These are phyloP conservation scores for Lipomyces sp. DNA, from an alignment of 805 yeast species.

Conservation along the genomic window DNA sequence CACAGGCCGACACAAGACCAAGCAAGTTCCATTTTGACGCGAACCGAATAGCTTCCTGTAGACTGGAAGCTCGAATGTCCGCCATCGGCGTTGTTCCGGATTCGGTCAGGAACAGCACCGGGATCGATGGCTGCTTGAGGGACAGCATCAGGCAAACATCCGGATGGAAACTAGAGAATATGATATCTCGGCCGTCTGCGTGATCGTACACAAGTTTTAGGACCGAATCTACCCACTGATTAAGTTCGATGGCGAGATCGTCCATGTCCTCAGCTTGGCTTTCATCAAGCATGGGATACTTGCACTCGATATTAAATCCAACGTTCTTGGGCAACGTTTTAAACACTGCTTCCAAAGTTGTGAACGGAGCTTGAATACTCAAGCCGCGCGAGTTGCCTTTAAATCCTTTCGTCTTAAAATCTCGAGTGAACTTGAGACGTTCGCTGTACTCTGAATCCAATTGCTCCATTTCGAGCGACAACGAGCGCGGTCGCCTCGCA, in stretches of 20 bases:
- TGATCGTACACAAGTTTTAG: constrained; percentile 77
- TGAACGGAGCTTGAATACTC: constrained; percentile 89
- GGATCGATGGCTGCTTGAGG: constrained; percentile 81
- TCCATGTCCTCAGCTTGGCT: constrained; percentile 89
- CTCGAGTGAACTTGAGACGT: constrained; percentile 84
- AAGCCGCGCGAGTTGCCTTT: constrained; percentile 93
- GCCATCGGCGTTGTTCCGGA: constrained; percentile 86
- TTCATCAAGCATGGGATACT: constrained; percentile 94
- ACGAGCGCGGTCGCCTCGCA: constrained; percentile 48
- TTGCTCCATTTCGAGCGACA: constrained; percentile 48
- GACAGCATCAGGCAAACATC: constrained; percentile 86
- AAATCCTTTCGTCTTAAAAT: constrained; percentile 82
- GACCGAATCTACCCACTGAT: constrained; percentile 86
- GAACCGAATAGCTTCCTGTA: constrained; percentile 89
- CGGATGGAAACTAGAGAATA: constrained; percentile 93
- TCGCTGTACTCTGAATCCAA: constrained; percentile 50
- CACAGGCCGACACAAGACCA: constrained; percentile 89
- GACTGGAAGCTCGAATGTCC: constrained; percentile 82
- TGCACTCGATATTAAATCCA: constrained; percentile 90
- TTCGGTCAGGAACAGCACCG: constrained; percentile 87
- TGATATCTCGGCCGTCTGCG: constrained; percentile 78
- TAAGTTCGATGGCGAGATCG: constrained; percentile 78
- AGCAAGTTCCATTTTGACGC: constrained; percentile 88
- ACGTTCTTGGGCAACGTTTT: constrained; percentile 77
- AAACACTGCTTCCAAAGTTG: constrained; percentile 83